A percentile compares a stretch with the other conserved stretches of the same genome.
Conservation (phyloP, 2,329 filamentous ascomycete species). For the Amesomyces nigricolor region DNA sequence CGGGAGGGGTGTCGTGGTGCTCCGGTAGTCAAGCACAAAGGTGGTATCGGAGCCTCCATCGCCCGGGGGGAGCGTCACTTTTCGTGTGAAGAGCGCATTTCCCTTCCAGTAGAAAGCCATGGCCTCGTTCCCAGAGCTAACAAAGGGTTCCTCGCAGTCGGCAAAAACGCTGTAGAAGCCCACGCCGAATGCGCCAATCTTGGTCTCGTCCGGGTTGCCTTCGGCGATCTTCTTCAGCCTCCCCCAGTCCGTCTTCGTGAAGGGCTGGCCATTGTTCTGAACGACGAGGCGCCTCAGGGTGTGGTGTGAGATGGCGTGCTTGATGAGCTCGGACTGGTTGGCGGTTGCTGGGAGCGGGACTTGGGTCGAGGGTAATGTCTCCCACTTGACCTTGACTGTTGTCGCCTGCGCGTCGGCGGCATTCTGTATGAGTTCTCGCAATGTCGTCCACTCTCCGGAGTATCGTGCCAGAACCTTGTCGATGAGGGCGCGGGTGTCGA, state of each 20-base stretch:
- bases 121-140: slow-evolving; percentile 83
- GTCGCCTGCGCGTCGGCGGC: slow-evolving; percentile 94
- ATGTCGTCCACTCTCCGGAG: slow-evolving; percentile 85
- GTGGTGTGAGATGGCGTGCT: slow-evolving; percentile 78
- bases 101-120: slow-evolving; percentile 99
- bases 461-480: slow-evolving; percentile 97
- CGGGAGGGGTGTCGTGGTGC: slow-evolving; percentile 78
- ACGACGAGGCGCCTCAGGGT: slow-evolving; percentile 84
- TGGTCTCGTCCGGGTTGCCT: slow-evolving; percentile 96
- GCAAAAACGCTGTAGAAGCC: slow-evolving; percentile 99
- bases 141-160: slow-evolving; percentile 95
- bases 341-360: slow-evolving; percentile 63
- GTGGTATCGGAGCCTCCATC: slow-evolving; percentile 68
- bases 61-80: slow-evolving; percentile 64
- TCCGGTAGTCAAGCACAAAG: slow-evolving; percentile 94
- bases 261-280: slow-evolving; percentile 84
- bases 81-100: slow-evolving; percentile 92
- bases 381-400: slow-evolving; percentile 84
- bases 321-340: slow-evolving; percentile 65
- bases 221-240: slow-evolving; percentile 96
- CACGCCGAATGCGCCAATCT: slow-evolving; percentile 97
- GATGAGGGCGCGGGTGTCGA: slow-evolving; percentile 93
- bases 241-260: slow-evolving; percentile 86
- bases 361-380: slow-evolving; percentile 76
- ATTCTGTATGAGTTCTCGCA: slow-evolving; percentile 95